Base-by-base conservation (phyloP, 2,329 filamentous ascomycete genomes). In the Cladosporium velox region DNA sequence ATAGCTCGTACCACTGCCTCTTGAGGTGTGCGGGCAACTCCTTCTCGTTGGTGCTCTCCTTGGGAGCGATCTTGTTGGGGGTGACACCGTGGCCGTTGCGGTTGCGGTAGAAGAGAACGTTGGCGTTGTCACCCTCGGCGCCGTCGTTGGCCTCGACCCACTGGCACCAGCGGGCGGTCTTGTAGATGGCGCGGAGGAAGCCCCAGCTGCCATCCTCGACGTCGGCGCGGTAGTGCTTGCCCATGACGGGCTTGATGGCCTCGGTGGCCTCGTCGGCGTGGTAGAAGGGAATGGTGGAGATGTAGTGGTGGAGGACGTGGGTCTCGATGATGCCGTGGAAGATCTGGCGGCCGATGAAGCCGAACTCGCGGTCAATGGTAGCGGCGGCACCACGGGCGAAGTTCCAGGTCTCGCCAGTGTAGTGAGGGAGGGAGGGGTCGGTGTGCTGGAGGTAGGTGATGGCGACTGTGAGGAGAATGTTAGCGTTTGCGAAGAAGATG, bases 371-470 rank as follows among this genome's bases (percentile, higher is more conserved):
- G 77, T 98, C 94, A 75, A 98, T 97, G 69, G 94, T 98, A 66
- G 94, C 93, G 67, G 93, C 93, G 66, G 94, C 94, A 74, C 94
- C 94, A 72, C 94, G 93, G 71, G 93, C 89, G 77, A 93, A 98
- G 82, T 90, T 96, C 94, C 94, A 98, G 75, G 90, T 87, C 70
- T 91, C 86, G 67, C 88, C 86, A 65, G 89, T 87, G 86, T 98
- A 98, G 86, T 98, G 94, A 67, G 94, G 94, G 55, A 98, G 90
- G 51, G 90, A 88, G 58, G 93, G 93, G 79, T 98, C 93, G 77
- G 94, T 97, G 87, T 98, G 94, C 82, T 98, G 94, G 69, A 98
- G 88, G 86, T 89, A 98, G 72, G 94, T 98, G 80, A 98, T 98
- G 78, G 93, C 93, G 72, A 98, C 93, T 94, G 73, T 32, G 47